Percentiles rank a stretch among this genome's conserved stretches.
Conservation (phyloP, 1,284 basidiomycete species). For the Termitomyces sp. region DNA sequence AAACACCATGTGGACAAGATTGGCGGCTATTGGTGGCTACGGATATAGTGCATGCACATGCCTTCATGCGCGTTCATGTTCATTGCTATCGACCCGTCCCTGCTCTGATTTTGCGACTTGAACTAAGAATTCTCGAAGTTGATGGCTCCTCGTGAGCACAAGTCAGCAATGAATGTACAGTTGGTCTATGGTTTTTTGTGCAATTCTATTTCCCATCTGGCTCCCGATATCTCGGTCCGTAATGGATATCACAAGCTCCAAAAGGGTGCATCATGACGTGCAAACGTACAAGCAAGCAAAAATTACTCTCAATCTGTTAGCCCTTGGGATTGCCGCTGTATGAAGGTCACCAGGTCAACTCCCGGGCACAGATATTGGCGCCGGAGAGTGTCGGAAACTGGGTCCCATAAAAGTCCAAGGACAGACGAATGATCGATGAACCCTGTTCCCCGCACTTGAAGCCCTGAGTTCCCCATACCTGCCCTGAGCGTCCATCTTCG, state of each 20-base stretch:
- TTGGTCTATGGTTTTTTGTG: background rate
- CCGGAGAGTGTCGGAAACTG: constrained; percentile 7
- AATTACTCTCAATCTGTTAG: constrained; percentile 12
- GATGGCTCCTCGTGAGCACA: background rate
- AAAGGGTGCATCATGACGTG: constrained; percentile 10
- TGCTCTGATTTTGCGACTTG: background rate
- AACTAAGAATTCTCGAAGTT: constrained; percentile 1
- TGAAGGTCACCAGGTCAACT: constrained; percentile 16
- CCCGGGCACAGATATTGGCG: constrained; percentile 4
- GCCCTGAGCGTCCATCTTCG: constrained; percentile 3
- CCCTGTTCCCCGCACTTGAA: background rate
- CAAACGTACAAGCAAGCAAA: constrained; percentile 15
- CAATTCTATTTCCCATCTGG: constrained; percentile 4
- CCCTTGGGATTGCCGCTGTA: constrained; percentile 9
- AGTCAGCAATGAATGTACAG: background rate
- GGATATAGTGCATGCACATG: background rate
- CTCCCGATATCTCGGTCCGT: constrained; percentile 6
- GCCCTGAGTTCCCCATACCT: constrained; percentile 3
- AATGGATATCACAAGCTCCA: constrained; percentile 1
- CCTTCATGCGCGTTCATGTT: background rate
- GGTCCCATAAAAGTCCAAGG: constrained; percentile 1
- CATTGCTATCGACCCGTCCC: background rate
- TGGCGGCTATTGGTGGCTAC: background rate
- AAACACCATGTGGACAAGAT: background rate
- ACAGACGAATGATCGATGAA: background rate